Evolutionary conservation across 2,329 filamentous ascomycete genomes (phyloP).

Genomic region (Exophiala spinifera): DNA sequence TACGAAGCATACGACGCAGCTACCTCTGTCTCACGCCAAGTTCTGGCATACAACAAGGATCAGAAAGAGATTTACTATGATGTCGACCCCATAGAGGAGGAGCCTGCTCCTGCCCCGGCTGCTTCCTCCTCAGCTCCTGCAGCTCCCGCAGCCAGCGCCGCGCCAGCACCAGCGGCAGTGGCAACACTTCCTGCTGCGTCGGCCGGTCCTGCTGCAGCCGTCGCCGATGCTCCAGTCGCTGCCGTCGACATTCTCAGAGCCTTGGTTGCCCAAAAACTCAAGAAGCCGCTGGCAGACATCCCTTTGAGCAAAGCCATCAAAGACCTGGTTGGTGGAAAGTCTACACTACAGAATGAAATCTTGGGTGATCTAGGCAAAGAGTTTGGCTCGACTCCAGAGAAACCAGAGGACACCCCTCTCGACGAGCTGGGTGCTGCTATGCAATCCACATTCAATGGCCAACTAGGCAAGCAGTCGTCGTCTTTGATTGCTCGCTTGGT

Average conservation of each 20-base stretch:
- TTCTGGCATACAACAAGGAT: constrained; percentile 99
- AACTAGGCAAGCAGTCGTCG: constrained; percentile 93
- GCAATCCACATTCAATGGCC: constrained; percentile 98
- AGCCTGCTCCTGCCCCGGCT: constrained; percentile 58
- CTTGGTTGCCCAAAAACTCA: constrained; percentile 93
- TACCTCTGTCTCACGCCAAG: constrained; percentile 92
- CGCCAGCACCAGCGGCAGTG: constrained; percentile 53
- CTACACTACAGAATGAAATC: constrained; percentile 97
- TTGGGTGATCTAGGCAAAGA: constrained; percentile 96
- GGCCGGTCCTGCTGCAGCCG: constrained; percentile 79
- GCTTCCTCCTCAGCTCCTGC: constrained; percentile 41
- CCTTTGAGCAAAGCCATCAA: constrained; percentile 97
- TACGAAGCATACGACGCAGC: constrained; percentile 99
- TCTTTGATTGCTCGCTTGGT: constrained; percentile 91
- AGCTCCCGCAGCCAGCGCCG: constrained; percentile 53
- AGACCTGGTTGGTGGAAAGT: constrained; percentile 96
- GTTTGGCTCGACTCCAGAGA: constrained; percentile 96
- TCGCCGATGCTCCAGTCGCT: constrained; percentile 81
- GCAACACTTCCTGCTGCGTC: constrained; percentile 61
- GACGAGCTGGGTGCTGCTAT: constrained; percentile 93
- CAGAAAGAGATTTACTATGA: constrained; percentile 99
- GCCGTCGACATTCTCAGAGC: constrained; percentile 87
- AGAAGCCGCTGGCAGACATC: constrained; percentile 85
- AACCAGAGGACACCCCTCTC: constrained; percentile 94
- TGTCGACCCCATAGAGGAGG: constrained; percentile 90